These are phyloP conservation scores for Ceratobasidium sp. DNA, from an alignment of 1,284 basidiomycete genomes.

Conservation along the genomic window DNA sequence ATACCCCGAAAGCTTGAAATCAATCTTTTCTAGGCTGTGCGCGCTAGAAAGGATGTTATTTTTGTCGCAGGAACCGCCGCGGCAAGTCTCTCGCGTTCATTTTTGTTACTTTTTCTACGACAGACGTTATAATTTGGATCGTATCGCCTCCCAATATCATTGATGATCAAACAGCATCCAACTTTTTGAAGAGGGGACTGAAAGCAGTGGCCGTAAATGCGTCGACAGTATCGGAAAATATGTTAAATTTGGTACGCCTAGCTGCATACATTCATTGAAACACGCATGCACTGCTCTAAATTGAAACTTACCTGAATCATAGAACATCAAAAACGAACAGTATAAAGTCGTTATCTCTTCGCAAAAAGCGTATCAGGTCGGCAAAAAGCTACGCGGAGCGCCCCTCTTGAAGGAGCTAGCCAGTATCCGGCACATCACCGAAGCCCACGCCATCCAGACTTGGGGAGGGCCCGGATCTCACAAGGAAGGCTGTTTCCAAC, in stretches of 20 bases:
- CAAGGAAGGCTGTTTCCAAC: too few relatives aligned
- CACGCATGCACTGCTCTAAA: too few relatives aligned
- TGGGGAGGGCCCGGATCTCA: too few relatives aligned
- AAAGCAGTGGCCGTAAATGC: background rate
- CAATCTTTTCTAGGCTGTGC: background rate
- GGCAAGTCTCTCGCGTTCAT: background rate
- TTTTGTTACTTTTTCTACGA: background rate
- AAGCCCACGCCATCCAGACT: too few relatives aligned
- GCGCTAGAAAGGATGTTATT: background rate
- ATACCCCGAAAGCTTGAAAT: background rate
- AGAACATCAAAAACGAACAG: too few relatives aligned
- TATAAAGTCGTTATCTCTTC: background rate
- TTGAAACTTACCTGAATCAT: too few relatives aligned
- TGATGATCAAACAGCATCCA: background rate
- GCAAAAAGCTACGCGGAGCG: too few relatives aligned
- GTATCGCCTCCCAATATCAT: background rate
- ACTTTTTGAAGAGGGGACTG: background rate
- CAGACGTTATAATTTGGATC: background rate
- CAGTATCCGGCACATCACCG: too few relatives aligned
- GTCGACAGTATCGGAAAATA: background rate
- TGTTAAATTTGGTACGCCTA: too few relatives aligned
- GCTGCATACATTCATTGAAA: too few relatives aligned
- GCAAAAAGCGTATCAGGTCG: too few relatives aligned
- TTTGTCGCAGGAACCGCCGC: background rate
- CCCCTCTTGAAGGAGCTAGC: too few relatives aligned